Evolutionary conservation across 208 protist species (phyloP).

Genomic region (Leishmania tarentolae): DNA sequence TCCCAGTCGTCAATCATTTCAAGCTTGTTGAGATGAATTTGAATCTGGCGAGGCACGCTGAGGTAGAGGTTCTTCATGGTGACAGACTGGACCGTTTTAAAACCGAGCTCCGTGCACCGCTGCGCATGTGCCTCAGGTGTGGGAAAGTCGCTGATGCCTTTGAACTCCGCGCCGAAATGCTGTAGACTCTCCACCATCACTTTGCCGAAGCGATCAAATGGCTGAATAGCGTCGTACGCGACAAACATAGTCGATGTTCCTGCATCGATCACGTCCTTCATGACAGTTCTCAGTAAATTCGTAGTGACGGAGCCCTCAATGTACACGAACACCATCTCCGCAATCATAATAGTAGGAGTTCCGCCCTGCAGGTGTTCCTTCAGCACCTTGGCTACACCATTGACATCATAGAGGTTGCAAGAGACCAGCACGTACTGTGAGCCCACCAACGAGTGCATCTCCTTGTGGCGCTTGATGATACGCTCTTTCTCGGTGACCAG

Average conservation of each 20-base stretch:
- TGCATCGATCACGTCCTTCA: slow-evolving; percentile 54
- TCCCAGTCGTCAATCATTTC: slow-evolving; percentile 94
- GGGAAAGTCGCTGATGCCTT: slow-evolving; percentile 74
- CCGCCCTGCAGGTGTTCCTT: slow-evolving; percentile 44
- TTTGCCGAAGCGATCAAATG: slow-evolving; percentile 86
- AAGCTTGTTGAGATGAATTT: slow-evolving; percentile 72
- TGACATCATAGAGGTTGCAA: slow-evolving; percentile 65
- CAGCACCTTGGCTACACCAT: slow-evolving; percentile 45
- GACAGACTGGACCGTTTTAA: slow-evolving; percentile 58
- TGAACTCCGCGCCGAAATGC: slow-evolving; percentile 61
- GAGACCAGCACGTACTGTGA: slow-evolving; percentile 62
- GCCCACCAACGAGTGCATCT: slow-evolving; percentile 36
- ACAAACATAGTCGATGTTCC: slow-evolving; percentile 61
- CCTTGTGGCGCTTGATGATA: slow-evolving; percentile 54
- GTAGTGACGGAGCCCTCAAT: slow-evolving; percentile 73
- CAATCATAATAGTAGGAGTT: slow-evolving; percentile 79
- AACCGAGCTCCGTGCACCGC: slow-evolving; percentile 69
- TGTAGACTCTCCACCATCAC: slow-evolving; percentile 88
- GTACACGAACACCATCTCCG: slow-evolving; percentile 93
- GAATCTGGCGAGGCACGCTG: slow-evolving; percentile 63
- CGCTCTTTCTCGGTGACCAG: slow-evolving; percentile 74
- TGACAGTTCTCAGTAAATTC: slow-evolving; percentile 51
- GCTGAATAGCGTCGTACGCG: slow-evolving; percentile 87
- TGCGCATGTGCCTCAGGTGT: slow-evolving; percentile 70
- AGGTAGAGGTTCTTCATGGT: slow-evolving; percentile 86